Evolutionary conservation across 148 eudicot genomes (phyloP).

Genomic region (Pouteria glomerata): DNA sequence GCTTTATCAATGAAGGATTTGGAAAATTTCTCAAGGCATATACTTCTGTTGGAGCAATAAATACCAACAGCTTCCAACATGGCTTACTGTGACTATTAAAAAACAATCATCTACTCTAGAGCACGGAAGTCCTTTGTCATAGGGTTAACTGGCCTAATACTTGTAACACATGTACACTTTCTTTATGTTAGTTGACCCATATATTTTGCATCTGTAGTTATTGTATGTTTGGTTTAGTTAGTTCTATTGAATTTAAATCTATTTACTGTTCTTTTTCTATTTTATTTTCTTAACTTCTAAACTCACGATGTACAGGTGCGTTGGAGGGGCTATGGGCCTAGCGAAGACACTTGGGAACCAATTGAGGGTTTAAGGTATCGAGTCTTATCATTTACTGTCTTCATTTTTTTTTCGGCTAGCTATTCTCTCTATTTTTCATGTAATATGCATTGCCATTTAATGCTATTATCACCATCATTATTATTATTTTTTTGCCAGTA

Average conservation of each 20-base stretch:
- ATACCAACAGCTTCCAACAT: too few relatives aligned
- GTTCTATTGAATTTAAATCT: background rate
- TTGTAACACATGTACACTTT: too few relatives aligned
- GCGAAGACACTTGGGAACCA: conserved; percentile 37
- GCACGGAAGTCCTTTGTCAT: too few relatives aligned
- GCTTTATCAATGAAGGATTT: too few relatives aligned
- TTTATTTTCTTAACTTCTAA: background rate
- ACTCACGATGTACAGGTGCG: conserved; percentile 19
- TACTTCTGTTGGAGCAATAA: too few relatives aligned
- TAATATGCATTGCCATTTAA: background rate
- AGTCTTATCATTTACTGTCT: background rate
- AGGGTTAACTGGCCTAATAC: too few relatives aligned
- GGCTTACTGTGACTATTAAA: too few relatives aligned
- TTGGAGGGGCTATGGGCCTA: conserved; percentile 36
- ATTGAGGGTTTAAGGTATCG: conserved; percentile 27
- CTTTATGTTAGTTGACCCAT: too few relatives aligned
- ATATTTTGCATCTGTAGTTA: too few relatives aligned
- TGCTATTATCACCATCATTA: background rate
- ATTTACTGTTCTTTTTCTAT: background rate
- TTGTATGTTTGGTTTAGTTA: background rate
- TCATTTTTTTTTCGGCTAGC: background rate
- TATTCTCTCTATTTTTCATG: background rate
- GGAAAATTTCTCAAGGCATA: too few relatives aligned
- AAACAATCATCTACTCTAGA: too few relatives aligned
- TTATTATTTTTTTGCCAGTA: conserved; percentile 5